These are phyloP conservation scores for Xylariaceae sp. DNA, from an alignment of 2,329 filamentous ascomycete species.

Conservation along the genomic window DNA sequence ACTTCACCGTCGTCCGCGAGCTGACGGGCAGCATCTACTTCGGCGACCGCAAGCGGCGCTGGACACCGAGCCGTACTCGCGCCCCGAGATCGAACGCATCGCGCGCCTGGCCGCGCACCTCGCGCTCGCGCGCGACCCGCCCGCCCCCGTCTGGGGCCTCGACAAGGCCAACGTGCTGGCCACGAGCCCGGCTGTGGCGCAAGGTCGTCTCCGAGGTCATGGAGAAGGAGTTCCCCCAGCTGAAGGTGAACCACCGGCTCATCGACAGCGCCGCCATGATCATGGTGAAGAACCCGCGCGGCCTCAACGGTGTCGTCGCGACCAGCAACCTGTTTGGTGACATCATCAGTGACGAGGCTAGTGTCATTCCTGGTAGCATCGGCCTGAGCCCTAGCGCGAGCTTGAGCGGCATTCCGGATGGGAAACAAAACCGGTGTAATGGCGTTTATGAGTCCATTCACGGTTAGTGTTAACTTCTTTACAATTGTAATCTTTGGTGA, in stretches of 20 bases:
- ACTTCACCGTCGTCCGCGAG: slow-evolving; percentile 93
- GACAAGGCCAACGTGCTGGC: slow-evolving; percentile 98
- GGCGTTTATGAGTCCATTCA: slow-evolving; percentile 99
- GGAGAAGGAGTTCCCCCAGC: slow-evolving; percentile 84
- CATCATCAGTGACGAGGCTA: slow-evolving; percentile 94
- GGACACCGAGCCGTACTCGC: slow-evolving; percentile 88
- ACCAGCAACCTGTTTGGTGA: slow-evolving; percentile 96
- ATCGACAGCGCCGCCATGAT: slow-evolving; percentile 98
- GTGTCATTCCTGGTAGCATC: slow-evolving; percentile 89
- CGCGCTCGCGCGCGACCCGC: slow-evolving; percentile 76
- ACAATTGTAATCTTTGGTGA: neutral
- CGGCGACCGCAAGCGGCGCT: slow-evolving; percentile 78
- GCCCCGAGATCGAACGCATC: slow-evolving; percentile 85
- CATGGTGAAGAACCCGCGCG: slow-evolving; percentile 91
- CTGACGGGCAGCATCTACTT: slow-evolving; percentile 95
- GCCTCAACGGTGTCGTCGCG: slow-evolving; percentile 87
- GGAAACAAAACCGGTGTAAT: slow-evolving; percentile 81
- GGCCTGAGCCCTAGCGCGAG: slow-evolving; percentile 88
- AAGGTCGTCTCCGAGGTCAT: slow-evolving; percentile 86
- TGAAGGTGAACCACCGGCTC: slow-evolving; percentile 85
- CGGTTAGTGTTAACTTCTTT: slow-evolving; percentile 58
- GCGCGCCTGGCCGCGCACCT: slow-evolving; percentile 81
- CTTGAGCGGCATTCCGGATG: slow-evolving; percentile 84
- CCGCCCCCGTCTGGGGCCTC: slow-evolving; percentile 80
- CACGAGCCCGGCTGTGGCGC: slow-evolving; percentile 86